These are phyloP conservation scores for Notholithocarpus densiflorus DNA, from an alignment of 306 rosid genomes.

Conservation along the genomic window DNA sequence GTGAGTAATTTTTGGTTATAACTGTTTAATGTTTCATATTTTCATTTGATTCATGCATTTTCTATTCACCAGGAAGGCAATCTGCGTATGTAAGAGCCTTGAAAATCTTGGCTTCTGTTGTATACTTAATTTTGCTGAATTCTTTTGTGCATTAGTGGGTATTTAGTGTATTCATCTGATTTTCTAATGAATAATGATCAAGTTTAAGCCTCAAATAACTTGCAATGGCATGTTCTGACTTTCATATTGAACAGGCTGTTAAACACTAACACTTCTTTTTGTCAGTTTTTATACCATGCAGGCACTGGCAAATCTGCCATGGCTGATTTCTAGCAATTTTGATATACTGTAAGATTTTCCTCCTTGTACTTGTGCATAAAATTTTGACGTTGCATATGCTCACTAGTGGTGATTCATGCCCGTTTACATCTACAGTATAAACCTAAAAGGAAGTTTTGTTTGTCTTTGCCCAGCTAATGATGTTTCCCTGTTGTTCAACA, in stretches of 20 bases:
- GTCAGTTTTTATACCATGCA: conserved; percentile 6
- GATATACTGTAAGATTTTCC: conserved; percentile 11
- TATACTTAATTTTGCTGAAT: not conserved
- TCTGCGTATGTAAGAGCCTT: not conserved
- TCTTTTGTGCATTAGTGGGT: not conserved
- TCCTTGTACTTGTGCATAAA: not conserved
- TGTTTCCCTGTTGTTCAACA: not conserved
- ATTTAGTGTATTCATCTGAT: not conserved
- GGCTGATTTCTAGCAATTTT: conserved; percentile 2
- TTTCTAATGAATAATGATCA: not conserved
- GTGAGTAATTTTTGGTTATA: conserved; percentile 2
- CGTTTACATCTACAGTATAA: not conserved
- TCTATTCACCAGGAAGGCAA: not conserved
- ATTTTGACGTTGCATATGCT: not conserved
- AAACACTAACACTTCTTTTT: not conserved
- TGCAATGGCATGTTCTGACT: not conserved
- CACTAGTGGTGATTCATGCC: not conserved
- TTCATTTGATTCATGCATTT: not conserved
- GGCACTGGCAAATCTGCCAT: not conserved
- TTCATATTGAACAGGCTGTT: not conserved
- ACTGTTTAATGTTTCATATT: not conserved
- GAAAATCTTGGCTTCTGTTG: not conserved
- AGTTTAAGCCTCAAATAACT: not conserved
- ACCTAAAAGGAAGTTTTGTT: not conserved
- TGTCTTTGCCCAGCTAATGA: not conserved